phyloP scores from a whole-genome alignment of 768 basidiomycete genomes.

The Mycena metata region DNA sequence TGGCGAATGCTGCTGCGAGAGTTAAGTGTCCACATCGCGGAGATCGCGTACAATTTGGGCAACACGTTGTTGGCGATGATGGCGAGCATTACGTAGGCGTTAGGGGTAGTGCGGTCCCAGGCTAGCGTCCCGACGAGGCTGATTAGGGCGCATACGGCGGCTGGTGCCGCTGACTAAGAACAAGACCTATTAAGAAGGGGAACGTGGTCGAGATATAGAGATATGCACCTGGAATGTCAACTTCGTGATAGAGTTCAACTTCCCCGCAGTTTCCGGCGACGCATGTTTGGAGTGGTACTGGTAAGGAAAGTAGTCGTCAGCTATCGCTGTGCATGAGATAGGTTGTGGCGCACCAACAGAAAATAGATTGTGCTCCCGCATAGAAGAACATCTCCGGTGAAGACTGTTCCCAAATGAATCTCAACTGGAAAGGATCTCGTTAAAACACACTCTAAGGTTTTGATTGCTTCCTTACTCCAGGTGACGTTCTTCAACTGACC shows the following conservation, averaged over 20 bases:
- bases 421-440: background rate
- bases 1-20: no score
- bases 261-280: conserved; percentile 8
- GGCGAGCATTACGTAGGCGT: no score
- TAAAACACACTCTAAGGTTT: conserved; percentile 8
- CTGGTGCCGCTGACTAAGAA: no score
- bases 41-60: no score
- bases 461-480: conserved; percentile 6
- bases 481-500: conserved; percentile 1
- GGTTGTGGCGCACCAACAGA: conserved; percentile 15
- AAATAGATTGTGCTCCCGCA: conserved; percentile 18
- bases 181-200: no score
- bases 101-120: no score
- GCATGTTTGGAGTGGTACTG: conserved; percentile 14
- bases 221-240: conserved; percentile 12
- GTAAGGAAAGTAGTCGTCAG: background rate
- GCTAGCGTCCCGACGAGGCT: no score
- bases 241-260: conserved; percentile 9
- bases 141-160: no score
- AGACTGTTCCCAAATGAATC: conserved; percentile 12
- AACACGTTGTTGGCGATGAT: no score
- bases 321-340: background rate
- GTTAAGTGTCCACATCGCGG: no score
- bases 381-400: conserved; percentile 20
- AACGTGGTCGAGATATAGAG: no score